Evolutionary conservation across 140 eudicot species (phyloP).

Genomic region (Senecio squalidus): DNA sequence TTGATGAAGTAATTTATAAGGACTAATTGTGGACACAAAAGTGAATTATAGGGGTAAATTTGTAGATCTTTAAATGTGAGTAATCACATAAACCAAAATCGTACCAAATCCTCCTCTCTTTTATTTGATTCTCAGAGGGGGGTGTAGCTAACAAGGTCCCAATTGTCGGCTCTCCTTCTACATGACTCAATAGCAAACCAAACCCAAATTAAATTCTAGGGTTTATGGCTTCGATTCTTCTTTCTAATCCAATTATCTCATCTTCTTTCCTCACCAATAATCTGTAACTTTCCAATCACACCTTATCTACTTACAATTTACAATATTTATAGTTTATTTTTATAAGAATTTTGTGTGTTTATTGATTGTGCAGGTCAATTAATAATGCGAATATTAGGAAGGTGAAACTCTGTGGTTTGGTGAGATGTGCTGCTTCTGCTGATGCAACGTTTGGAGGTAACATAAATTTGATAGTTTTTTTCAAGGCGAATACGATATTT

Average conservation of each 20-base stretch:
- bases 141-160: constrained; percentile 15
- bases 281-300: constrained; percentile 34
- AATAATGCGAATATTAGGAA: constrained; percentile 36
- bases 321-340: not conserved
- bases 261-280: constrained; percentile 56
- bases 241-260: constrained; percentile 42
- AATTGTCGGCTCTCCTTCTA: constrained; percentile 15
- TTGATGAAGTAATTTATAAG: too few species aligned
- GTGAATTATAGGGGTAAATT: constrained; percentile 1
- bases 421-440: constrained; percentile 55
- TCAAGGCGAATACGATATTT: not conserved
- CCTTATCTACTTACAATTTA: constrained; percentile 12
- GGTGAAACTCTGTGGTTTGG: constrained; percentile 5
- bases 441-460: constrained; percentile 66
- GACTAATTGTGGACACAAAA: not conserved
- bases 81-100: too few species aligned
- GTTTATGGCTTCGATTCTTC: constrained; percentile 48
- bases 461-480: not conserved
- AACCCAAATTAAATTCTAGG: constrained; percentile 8
- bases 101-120: not conserved
- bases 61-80: too few species aligned
- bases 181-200: constrained; percentile 9
- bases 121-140: constrained; percentile 6
- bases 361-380: constrained; percentile 34
- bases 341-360: not conserved